A percentile compares a stretch with the other conserved stretches of the same genome.
These are phyloP conservation scores for Chenopodium quinoa DNA, from an alignment of 148 eudicot species.

Conservation along the genomic window DNA sequence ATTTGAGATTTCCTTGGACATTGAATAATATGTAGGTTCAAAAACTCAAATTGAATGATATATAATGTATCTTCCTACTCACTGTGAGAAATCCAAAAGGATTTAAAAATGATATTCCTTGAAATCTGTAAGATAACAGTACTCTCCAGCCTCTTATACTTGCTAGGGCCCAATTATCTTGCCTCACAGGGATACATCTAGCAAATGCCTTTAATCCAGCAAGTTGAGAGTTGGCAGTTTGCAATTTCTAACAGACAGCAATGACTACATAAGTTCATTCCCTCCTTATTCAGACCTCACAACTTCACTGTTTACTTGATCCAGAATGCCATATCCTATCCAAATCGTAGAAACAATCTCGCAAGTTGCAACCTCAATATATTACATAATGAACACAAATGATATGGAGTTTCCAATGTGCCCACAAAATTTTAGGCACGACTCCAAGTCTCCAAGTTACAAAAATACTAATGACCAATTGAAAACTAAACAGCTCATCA, in stretches of 20 bases:
- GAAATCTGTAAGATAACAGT: not conserved
- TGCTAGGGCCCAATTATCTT: not conserved
- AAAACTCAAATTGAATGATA: not conserved
- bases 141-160: not conserved
- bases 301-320: conserved; percentile 3
- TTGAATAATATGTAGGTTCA: not conserved
- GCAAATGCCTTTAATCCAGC: not conserved
- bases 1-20: not conserved
- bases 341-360: not conserved
- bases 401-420: not conserved
- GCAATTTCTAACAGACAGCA: not conserved
- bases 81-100: not conserved
- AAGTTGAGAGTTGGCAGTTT: not conserved
- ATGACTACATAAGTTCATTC: not conserved
- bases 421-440: not conserved
- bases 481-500: not conserved
- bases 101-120: not conserved
- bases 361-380: conserved; percentile 5
- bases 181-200: not conserved
- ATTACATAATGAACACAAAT: not conserved
- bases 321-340: conserved; percentile 1
- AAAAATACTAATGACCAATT: conserved; percentile 6
- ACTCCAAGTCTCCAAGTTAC: not conserved
- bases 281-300: not conserved
- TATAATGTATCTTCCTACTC: not conserved